A percentile compares a stretch with the other conserved stretches of the same genome.
Evolutionary conservation across 2,329 filamentous ascomycete species (phyloP).

Genomic region (Exserohilum rostratum): DNA sequence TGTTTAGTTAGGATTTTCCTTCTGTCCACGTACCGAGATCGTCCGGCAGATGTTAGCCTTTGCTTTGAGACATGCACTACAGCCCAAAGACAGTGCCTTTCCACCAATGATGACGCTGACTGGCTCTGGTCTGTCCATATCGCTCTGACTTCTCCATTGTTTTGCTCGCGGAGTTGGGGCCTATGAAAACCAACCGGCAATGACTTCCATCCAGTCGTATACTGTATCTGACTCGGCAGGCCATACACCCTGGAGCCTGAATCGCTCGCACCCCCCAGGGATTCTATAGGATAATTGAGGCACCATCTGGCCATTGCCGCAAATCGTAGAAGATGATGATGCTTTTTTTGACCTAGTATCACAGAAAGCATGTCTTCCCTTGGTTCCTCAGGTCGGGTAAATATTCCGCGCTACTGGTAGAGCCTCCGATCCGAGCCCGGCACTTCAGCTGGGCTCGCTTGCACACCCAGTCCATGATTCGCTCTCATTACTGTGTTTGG

Average conservation of each 20-base stretch:
- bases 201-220: neutral
- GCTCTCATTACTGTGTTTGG: slow-evolving; percentile 8
- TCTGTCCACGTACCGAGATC: too few species aligned
- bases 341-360: neutral
- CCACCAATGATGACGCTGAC: neutral
- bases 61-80: neutral
- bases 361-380: neutral
- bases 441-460: neutral
- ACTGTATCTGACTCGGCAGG: slow-evolving; percentile 7
- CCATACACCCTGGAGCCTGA: neutral
- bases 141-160: neutral
- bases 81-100: neutral
- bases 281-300: neutral
- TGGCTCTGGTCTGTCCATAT: neutral
- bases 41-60: neutral
- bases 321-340: neutral
- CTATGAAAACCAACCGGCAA: neutral
- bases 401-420: slow-evolving; percentile 8
- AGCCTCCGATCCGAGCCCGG: slow-evolving; percentile 6
- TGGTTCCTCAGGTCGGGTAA: slow-evolving; percentile 1
- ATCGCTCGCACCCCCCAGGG: neutral
- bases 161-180: neutral
- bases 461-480: slow-evolving; percentile 4
- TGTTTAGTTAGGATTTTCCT: neutral
- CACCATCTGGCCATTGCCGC: neutral